Evolutionary conservation across 2,329 filamentous ascomycete genomes (phyloP).

Genomic region (Dothideomycetes sp.): DNA sequence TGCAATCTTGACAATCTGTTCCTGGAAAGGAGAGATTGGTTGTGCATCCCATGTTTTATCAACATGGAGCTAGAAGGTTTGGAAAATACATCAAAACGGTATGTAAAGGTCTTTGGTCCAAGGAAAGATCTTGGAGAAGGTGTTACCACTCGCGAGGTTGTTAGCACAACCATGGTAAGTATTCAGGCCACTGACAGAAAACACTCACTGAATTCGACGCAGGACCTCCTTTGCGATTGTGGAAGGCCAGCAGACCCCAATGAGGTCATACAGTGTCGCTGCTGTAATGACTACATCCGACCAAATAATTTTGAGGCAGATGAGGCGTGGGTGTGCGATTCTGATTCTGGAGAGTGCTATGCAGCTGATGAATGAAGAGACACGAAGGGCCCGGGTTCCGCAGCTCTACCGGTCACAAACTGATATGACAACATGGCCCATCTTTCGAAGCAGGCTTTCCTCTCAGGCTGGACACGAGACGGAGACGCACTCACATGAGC

Average conservation of each 20-base stretch:
- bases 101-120: background rate
- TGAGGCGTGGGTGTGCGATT: slow-evolving; percentile 11
- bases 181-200: no score
- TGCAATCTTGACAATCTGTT: background rate
- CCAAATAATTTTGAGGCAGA: slow-evolving; percentile 32
- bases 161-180: background rate
- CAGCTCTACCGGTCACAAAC: no score
- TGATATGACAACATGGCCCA: no score
- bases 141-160: background rate
- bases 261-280: background rate
- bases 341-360: slow-evolving; percentile 7
- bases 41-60: slow-evolving; percentile 6
- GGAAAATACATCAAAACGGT: background rate
- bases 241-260: background rate
- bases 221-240: slow-evolving; percentile 5
- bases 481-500: no score
- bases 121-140: background rate
- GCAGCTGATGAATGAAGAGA: background rate
- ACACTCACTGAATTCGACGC: background rate
- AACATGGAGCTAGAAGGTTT: slow-evolving; percentile 24
- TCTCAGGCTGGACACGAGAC: slow-evolving; percentile 1
- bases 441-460: no score
- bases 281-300: background rate
- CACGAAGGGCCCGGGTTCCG: no score
- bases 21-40: slow-evolving; percentile 1